Evolutionary conservation across 2,329 filamentous ascomycete genomes (phyloP).

Genomic region (Pseudopithomyces chartarum): DNA sequence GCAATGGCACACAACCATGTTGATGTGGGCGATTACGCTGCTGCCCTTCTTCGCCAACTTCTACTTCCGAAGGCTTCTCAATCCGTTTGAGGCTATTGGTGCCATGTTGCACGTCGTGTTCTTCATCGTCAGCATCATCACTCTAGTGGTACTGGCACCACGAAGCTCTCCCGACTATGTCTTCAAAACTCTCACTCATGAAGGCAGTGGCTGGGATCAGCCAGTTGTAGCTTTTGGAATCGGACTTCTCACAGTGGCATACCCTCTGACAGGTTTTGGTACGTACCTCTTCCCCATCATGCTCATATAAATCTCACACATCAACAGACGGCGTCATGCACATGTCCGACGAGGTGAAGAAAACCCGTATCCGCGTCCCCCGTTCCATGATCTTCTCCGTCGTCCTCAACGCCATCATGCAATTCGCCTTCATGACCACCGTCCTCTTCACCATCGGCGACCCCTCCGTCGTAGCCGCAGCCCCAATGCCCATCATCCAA

Average conservation of each 20-base stretch:
- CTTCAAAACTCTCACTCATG: constrained; percentile 52
- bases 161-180: constrained; percentile 47
- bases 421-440: constrained; percentile 49
- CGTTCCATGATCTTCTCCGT: constrained; percentile 51
- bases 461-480: neutral
- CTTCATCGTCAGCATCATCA: constrained; percentile 55
- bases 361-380: constrained; percentile 25
- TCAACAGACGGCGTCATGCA: constrained; percentile 50
- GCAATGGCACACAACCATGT: constrained; percentile 53
- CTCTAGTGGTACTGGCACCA: constrained; percentile 49
- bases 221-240: constrained; percentile 50
- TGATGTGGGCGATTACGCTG: constrained; percentile 50
- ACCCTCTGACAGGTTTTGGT: constrained; percentile 22
- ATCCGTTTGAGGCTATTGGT: constrained; percentile 51
- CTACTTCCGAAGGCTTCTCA: constrained; percentile 49
- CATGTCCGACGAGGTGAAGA: constrained; percentile 35
- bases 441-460: constrained; percentile 52
- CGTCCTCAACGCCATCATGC: constrained; percentile 48
- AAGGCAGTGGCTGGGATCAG: constrained; percentile 47
- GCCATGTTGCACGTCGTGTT: constrained; percentile 54
- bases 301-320: neutral
- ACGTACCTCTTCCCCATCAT: neutral
- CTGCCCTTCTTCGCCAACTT: constrained; percentile 50
- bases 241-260: constrained; percentile 41
- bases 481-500: constrained; percentile 3